Conservation (phyloP, 345 rosid species). For the Eucalyptus decipiens region DNA sequence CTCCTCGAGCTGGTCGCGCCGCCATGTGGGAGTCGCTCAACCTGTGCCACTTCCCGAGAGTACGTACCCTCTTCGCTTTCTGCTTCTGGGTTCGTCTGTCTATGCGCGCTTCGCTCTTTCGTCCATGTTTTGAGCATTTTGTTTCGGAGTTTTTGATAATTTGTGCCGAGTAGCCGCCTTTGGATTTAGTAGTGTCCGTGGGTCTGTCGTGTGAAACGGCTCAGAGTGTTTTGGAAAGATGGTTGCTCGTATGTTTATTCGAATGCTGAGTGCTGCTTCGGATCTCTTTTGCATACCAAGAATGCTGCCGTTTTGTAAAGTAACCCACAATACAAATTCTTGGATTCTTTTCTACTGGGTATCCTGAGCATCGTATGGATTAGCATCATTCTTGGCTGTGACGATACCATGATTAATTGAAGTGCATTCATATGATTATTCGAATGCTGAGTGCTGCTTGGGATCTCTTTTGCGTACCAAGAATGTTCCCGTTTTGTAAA, state of each 20-base stretch:
- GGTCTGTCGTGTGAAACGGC: neutral
- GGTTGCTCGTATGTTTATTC: neutral
- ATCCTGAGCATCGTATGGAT: neutral
- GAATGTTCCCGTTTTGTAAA: neutral
- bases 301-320: neutral
- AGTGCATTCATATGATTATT: neutral
- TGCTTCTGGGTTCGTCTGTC: neutral
- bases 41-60: neutral
- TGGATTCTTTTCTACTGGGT: neutral
- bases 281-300: neutral
- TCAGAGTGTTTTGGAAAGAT: too few relatives aligned
- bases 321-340: neutral
- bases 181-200: neutral
- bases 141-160: neutral
- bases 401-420: neutral
- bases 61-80: neutral
- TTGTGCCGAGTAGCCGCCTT: neutral
- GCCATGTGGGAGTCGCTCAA: neutral
- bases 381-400: neutral
- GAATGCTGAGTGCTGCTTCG: neutral
- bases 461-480: neutral
- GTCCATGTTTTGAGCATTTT: neutral
- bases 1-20: neutral
- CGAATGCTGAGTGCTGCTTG: neutral
- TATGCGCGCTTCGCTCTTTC: neutral